Evolutionary conservation across 2,329 filamentous ascomycete species (phyloP).

Genomic region (Cyphellophora attinorum): DNA sequence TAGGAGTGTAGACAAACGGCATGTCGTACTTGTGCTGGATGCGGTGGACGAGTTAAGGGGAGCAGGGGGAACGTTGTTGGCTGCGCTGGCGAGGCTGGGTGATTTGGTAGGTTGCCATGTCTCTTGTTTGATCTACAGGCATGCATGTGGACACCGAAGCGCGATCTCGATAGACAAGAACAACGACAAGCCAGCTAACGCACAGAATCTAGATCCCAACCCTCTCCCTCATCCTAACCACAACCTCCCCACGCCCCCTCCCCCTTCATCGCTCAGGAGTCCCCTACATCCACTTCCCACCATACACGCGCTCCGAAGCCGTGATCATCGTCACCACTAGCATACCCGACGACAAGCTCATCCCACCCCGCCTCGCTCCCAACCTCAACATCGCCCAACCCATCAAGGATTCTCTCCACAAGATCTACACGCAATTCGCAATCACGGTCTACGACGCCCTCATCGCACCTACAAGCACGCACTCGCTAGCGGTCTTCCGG

Average conservation of each 20-base stretch:
- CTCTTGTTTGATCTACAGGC: conserved; percentile 3
- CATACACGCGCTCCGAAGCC: conserved; percentile 73
- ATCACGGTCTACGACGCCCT: conserved; percentile 81
- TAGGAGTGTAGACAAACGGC: conserved; percentile 32
- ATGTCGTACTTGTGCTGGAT: conserved; percentile 82
- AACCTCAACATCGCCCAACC: conserved; percentile 7
- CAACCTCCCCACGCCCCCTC: conserved; percentile 60
- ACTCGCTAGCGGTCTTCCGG: conserved; percentile 65
- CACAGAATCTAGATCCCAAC: conserved; percentile 55
- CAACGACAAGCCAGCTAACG: conserved; percentile 6
- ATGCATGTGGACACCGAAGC: not conserved
- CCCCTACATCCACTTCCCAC: conserved; percentile 71
- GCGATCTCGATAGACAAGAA: too few relatives aligned
- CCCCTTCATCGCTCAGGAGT: conserved; percentile 61
- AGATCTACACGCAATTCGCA: conserved; percentile 58
- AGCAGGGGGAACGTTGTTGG: conserved; percentile 64
- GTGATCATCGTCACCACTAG: conserved; percentile 69
- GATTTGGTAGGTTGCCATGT: conserved; percentile 54
- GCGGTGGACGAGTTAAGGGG: conserved; percentile 79
- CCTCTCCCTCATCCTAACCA: conserved; percentile 67
- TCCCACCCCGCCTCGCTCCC: conserved; percentile 30
- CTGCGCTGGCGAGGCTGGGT: conserved; percentile 70
- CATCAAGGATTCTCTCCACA: conserved; percentile 8
- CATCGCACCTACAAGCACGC: conserved; percentile 60
- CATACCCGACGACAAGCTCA: too few relatives aligned